Percentiles rank a stretch among this genome's conserved stretches.
Conservation (phyloP, 306 rosid species). For the Cucurbita pepo region DNA sequence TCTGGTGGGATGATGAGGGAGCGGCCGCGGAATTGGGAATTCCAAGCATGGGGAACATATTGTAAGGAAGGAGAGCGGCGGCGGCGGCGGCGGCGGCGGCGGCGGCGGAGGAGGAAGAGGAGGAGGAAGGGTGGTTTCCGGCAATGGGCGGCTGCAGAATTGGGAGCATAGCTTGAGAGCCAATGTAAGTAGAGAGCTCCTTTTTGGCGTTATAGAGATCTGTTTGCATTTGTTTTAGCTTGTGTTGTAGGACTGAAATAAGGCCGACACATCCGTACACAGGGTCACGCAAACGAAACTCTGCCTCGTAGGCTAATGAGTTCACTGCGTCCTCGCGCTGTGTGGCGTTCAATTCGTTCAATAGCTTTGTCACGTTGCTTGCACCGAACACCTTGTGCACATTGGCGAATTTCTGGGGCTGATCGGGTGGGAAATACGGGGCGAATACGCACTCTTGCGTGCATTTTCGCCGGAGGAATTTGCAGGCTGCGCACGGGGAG, state of each 20-base stretch:
- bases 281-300: slow-evolving; percentile 71
- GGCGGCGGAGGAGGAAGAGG: slow-evolving; percentile 3
- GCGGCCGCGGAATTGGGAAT: neutral
- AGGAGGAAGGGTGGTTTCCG: no score
- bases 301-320: slow-evolving; percentile 81
- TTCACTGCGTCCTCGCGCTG: slow-evolving; percentile 84
- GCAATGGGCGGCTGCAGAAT: slow-evolving; percentile 7
- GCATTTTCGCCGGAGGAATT: slow-evolving; percentile 61
- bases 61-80: slow-evolving; percentile 19
- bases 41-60: slow-evolving; percentile 17
- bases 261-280: slow-evolving; percentile 91
- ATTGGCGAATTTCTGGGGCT: slow-evolving; percentile 61
- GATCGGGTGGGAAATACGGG: slow-evolving; percentile 91
- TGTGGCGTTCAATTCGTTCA: slow-evolving; percentile 50
- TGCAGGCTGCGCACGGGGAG: slow-evolving; percentile 93
- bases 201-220: slow-evolving; percentile 52
- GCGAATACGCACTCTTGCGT: slow-evolving; percentile 90
- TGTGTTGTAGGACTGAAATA: slow-evolving; percentile 71
- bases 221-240: slow-evolving; percentile 31
- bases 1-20: neutral
- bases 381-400: slow-evolving; percentile 92
- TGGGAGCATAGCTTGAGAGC: slow-evolving; percentile 41
- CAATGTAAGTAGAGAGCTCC: slow-evolving; percentile 61
- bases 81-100: slow-evolving; percentile 9
- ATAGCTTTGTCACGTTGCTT: slow-evolving; percentile 72